A percentile compares a stretch with the other conserved stretches of the same genome.
Evolutionary conservation across 1,139 yeast genomes (phyloP).

Genomic region (Geotrichum candidum): DNA sequence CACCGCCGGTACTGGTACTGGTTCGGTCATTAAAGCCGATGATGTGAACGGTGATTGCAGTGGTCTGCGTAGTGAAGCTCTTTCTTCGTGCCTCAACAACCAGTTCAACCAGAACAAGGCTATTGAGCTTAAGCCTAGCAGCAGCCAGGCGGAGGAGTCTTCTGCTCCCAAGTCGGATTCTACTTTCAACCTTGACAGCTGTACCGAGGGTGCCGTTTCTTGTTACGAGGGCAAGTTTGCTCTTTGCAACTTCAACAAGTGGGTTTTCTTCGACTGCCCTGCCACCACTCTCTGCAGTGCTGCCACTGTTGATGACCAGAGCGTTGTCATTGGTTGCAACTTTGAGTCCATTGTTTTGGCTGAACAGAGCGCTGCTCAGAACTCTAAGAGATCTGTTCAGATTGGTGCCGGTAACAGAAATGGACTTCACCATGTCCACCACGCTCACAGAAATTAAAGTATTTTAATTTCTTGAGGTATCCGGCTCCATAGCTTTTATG

Average conservation of each 20-base stretch:
- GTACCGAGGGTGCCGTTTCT: slow-evolving; percentile 15
- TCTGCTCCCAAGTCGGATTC: background rate
- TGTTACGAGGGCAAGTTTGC: slow-evolving; percentile 15
- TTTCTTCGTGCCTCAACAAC: slow-evolving; percentile 13
- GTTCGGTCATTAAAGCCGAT: slow-evolving; percentile 9
- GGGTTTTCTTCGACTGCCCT: slow-evolving; percentile 53
- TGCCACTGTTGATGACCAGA: slow-evolving; percentile 32
- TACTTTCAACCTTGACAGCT: background rate
- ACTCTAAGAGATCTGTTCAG: background rate
- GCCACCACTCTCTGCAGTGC: slow-evolving; percentile 57
- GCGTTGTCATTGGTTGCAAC: slow-evolving; percentile 27
- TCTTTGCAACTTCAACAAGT: slow-evolving; percentile 37
- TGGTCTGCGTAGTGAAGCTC: slow-evolving; percentile 10
- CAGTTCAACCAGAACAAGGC: slow-evolving; percentile 9
- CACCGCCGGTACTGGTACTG: slow-evolving; percentile 18
- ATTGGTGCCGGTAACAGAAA: background rate
- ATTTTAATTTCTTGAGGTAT: background rate
- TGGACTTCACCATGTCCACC: background rate
- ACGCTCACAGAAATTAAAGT: background rate
- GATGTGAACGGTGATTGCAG: slow-evolving; percentile 12
- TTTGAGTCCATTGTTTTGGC: slow-evolving; percentile 13
- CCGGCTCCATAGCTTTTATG: background rate
- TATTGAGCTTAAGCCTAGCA: slow-evolving; percentile 4
- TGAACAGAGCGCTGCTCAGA: background rate
- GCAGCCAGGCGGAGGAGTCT: background rate